Conservation (phyloP, 2,329 filamentous ascomycete genomes). For the Cryphonectria nitschkei region DNA sequence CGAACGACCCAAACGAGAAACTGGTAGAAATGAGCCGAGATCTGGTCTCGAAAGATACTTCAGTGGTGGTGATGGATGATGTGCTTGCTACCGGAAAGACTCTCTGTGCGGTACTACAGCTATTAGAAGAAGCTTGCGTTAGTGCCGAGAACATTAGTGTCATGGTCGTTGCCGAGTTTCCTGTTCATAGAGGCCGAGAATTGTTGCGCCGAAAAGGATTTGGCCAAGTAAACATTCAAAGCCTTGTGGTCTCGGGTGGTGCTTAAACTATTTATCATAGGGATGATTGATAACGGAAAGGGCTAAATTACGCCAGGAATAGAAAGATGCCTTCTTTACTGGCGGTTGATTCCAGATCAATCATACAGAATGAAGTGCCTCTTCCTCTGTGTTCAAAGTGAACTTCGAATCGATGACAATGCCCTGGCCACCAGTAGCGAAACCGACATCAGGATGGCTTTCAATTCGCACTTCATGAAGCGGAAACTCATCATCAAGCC, state of each 20-base stretch:
- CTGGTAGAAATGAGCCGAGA: conserved; percentile 47
- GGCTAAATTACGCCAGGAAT: too few relatives aligned
- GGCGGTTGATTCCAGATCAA: too few relatives aligned
- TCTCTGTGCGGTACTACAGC: conserved; percentile 54
- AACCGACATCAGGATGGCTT: too few relatives aligned
- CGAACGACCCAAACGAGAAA: conserved; percentile 44
- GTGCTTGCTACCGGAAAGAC: conserved; percentile 61
- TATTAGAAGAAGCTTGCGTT: conserved; percentile 47
- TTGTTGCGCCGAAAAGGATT: conserved; percentile 52
- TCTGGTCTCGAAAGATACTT: conserved; percentile 43
- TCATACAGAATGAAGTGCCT: too few relatives aligned
- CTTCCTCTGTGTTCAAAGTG: too few relatives aligned
- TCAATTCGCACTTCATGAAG: too few relatives aligned
- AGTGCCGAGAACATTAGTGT: conserved; percentile 45
- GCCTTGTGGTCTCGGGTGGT: conserved; percentile 56
- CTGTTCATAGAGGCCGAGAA: conserved; percentile 54
- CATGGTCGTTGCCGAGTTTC: conserved; percentile 63
- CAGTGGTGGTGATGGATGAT: conserved; percentile 63
- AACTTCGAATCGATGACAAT: too few relatives aligned
- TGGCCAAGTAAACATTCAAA: conserved; percentile 53
- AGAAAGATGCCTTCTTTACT: too few relatives aligned
- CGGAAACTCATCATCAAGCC: too few relatives aligned
- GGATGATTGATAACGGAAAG: too few relatives aligned
- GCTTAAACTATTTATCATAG: conserved; percentile 32
- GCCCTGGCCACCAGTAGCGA: too few relatives aligned